Conservation (phyloP, 495 filamentous ascomycete genomes). For the Terfezia claveryi region DNA sequence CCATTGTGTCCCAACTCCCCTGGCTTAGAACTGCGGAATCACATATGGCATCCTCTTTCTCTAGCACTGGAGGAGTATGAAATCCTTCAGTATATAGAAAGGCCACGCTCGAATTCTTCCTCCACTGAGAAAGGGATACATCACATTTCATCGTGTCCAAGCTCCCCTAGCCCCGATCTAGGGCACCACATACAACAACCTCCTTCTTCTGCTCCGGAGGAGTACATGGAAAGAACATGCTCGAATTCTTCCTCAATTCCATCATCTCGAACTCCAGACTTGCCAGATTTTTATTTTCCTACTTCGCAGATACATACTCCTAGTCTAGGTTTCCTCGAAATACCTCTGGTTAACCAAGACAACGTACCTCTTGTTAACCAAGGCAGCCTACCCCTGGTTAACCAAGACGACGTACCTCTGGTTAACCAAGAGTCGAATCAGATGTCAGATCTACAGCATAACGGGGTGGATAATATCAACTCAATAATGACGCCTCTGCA, state of each 20-base stretch:
- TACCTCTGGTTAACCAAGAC: neutral
- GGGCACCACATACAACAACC: slow-evolving; percentile 3
- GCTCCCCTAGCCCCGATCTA: neutral
- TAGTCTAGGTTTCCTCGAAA: slow-evolving; percentile 10
- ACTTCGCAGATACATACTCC: slow-evolving; percentile 2
- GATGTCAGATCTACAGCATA: no score
- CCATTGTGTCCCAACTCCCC: no score
- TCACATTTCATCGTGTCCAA: neutral
- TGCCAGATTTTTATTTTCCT: slow-evolving; percentile 11
- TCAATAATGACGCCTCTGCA: no score
- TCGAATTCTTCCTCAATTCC: slow-evolving; percentile 13
- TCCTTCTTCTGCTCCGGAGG: slow-evolving; percentile 11
- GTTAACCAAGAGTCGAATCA: slow-evolving; percentile 2
- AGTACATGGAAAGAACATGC: slow-evolving; percentile 4
- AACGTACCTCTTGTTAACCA: no score
- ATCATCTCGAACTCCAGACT: slow-evolving; percentile 13
- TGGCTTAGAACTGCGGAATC: neutral
- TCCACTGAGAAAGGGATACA: neutral
- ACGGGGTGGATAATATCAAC: no score
- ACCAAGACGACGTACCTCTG: no score
- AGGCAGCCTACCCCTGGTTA: no score
- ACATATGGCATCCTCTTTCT: slow-evolving; percentile 7
- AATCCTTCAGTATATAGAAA: neutral
- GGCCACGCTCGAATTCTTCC: neutral
- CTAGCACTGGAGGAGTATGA: slow-evolving; percentile 9